phyloP scores from a whole-genome alignment of 1,284 basidiomycete genomes.

The Irpex lacteus region DNA sequence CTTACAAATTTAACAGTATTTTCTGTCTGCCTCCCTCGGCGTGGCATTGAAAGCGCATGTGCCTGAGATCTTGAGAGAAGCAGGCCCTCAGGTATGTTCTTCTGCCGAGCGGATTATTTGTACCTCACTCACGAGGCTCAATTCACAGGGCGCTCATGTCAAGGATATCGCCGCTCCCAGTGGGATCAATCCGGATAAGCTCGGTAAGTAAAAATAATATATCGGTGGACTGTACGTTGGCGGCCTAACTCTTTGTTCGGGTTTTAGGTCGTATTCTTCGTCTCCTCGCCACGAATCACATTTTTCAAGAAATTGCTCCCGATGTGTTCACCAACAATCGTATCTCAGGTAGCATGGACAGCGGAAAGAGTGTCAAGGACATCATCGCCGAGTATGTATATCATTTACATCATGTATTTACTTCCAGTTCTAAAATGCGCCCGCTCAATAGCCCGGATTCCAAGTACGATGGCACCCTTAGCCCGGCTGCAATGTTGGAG shows the following conservation, averaged over 20 bases:
- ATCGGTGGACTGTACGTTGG: too few species aligned
- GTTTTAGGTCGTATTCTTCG: neutral
- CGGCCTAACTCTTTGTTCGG: constrained; percentile 2
- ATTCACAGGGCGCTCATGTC: constrained; percentile 23
- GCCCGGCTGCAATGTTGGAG: constrained; percentile 16
- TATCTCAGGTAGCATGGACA: constrained; percentile 26
- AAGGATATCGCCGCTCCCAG: constrained; percentile 22
- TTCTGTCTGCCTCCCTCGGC: neutral
- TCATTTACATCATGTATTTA: neutral
- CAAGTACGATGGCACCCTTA: constrained; percentile 26
- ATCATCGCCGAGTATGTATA: constrained; percentile 7
- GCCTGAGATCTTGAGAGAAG: neutral
- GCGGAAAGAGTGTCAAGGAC: constrained; percentile 20
- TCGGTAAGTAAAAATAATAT: constrained; percentile 10
- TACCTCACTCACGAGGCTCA: neutral
- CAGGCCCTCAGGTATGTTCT: neutral
- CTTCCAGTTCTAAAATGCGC: neutral
- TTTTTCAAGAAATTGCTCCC: constrained; percentile 28
- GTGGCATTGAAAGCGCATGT: neutral
- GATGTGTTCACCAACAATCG: constrained; percentile 31
- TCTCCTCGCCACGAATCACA: constrained; percentile 18
- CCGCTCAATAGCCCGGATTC: constrained; percentile 11
- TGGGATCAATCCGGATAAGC: constrained; percentile 6
- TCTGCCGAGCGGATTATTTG: neutral
- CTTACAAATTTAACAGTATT: neutral